phyloP scores from a whole-genome alignment of 192 early-diverging fungal genomes.

The Rhizoclosmatium globosum region DNA sequence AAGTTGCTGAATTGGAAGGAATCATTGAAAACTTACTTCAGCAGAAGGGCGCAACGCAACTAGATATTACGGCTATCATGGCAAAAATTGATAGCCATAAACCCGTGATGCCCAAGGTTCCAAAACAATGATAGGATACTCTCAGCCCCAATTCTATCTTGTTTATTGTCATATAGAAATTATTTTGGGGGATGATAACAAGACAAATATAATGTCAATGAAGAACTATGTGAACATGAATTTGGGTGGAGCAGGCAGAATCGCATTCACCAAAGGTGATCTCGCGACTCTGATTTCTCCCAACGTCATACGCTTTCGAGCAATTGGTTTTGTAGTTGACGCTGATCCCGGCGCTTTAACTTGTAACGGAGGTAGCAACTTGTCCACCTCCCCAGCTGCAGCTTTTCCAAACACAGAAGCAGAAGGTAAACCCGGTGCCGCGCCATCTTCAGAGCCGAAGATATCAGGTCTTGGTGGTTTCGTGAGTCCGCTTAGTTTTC shows the following conservation, averaged over 20 bases:
- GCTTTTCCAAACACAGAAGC: neutral
- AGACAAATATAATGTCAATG: neutral
- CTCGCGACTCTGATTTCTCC: conserved; percentile 57
- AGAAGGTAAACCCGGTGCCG: neutral
- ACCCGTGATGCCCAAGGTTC: conserved; percentile 25
- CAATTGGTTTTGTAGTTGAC: neutral
- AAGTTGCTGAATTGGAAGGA: conserved; percentile 38
- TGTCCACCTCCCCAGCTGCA: conserved; percentile 3
- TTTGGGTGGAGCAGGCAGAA: conserved; percentile 57
- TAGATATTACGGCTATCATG: conserved; percentile 18
- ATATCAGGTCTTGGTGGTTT: neutral
- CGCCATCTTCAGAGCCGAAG: neutral
- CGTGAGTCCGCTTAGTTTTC: conserved; percentile 4
- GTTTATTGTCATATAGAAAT: no score
- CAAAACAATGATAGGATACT: neutral
- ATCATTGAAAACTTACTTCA: conserved; percentile 33
- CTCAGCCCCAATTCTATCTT: no score
- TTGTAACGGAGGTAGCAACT: neutral
- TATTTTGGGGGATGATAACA: no score
- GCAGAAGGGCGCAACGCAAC: conserved; percentile 23
- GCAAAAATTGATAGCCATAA: conserved; percentile 31
- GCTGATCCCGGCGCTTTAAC: neutral
- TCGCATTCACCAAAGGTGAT: conserved; percentile 58
- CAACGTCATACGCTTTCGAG: conserved; percentile 52
- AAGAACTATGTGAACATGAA: conserved; percentile 56